These are phyloP conservation scores for Chytriomyces sp. DNA, from an alignment of 192 early-diverging fungal genomes.

Conservation along the genomic window DNA sequence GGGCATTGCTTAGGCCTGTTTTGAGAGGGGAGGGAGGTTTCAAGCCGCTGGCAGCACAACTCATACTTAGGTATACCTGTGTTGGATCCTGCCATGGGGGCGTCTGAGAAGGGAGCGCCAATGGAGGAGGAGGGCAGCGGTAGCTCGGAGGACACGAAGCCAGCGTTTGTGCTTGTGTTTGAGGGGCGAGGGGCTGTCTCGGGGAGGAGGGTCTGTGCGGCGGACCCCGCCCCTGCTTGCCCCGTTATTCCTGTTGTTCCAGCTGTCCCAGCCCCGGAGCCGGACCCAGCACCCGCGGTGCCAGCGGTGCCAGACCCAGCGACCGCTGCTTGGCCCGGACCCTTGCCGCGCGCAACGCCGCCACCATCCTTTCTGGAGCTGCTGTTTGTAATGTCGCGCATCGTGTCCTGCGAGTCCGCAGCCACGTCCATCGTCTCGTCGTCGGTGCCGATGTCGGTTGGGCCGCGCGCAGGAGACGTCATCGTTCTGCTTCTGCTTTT, in stretches of 20 bases:
- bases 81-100: not conserved
- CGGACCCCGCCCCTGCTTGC: too few species aligned
- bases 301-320: too few species aligned
- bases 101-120: not conserved
- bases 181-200: not conserved
- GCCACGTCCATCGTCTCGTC: not conserved
- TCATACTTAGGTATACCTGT: not conserved
- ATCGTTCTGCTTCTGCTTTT: not conserved
- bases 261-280: too few species aligned
- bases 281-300: too few species aligned
- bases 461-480: not conserved
- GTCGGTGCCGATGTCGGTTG: too few species aligned
- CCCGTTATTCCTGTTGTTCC: too few species aligned
- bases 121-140: not conserved
- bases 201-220: not conserved
- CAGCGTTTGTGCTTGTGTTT: not conserved
- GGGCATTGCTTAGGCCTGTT: not conserved
- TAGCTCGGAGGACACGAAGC: not conserved
- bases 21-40: not conserved
- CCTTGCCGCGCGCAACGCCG: too few species aligned
- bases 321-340: too few species aligned
- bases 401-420: not conserved
- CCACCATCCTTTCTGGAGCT: too few species aligned
- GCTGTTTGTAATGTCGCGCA: not conserved
- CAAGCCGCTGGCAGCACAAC: not conserved